Percentiles rank a stretch among this genome's conserved stretches.
phyloP scores from a whole-genome alignment of 768 basidiomycete species.

The Leccinum broughii region DNA sequence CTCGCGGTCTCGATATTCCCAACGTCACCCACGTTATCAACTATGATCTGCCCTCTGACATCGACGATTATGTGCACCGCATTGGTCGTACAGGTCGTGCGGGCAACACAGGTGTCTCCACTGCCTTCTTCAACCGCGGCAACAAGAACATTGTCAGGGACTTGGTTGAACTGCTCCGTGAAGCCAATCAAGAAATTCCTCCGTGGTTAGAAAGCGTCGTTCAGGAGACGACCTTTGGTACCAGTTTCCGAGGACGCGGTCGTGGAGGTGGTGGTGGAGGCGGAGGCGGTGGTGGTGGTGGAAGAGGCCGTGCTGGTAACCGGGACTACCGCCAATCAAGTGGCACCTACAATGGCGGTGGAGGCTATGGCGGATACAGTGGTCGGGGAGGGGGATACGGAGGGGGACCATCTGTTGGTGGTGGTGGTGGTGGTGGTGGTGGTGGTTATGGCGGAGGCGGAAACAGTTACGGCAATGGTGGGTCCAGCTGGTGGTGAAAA shows the following conservation, averaged over 20 bases:
- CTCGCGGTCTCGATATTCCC: constrained; percentile 98
- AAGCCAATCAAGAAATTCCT: constrained; percentile 96
- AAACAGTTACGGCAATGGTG: constrained; percentile 33
- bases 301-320: constrained; percentile 38
- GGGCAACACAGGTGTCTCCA: constrained; percentile 93
- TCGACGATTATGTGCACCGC: constrained; percentile 98
- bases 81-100: constrained; percentile 99
- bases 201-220: constrained; percentile 86
- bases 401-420: constrained; percentile 27
- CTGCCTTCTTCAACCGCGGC: constrained; percentile 93
- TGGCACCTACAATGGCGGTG: constrained; percentile 33
- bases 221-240: constrained; percentile 75
- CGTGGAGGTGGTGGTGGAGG: constrained; percentile 45
- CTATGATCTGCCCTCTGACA: constrained; percentile 96
- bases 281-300: constrained; percentile 19
- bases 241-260: constrained; percentile 56
- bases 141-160: constrained; percentile 93
- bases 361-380: constrained; percentile 35
- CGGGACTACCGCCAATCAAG: constrained; percentile 36
- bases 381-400: constrained; percentile 45
- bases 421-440: constrained; percentile 30
- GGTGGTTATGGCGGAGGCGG: constrained; percentile 31
- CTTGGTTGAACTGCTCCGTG: constrained; percentile 88
- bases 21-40: constrained; percentile 99
- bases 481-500: constrained; percentile 52